Evolutionary conservation across 1,139 yeast genomes (phyloP), one percentile per base, ranked within the genome.

Genomic region (Sugiyamaella sp.): DNA sequence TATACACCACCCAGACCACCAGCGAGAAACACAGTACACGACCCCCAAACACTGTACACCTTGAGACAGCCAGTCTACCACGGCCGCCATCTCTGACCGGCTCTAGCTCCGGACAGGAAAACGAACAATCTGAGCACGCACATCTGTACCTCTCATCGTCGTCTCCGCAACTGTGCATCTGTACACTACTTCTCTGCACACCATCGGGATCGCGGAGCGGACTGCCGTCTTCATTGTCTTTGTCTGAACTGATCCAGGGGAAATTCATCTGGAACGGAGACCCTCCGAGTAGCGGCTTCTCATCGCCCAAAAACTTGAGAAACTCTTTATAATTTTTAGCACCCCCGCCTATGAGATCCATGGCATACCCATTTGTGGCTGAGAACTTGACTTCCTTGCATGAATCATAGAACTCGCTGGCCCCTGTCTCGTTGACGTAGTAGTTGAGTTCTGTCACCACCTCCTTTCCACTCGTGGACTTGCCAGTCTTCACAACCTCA

Each of bases 311-410:
- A 66, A 91, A 93, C 70, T 89, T 88, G 61, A 93, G 74, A 66
- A 93, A 93, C 51, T 82, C 82, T 42, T 74, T 66, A 66, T 81
- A 88, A 64, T 84, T 81, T 56, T 77, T 79, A 2, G 98, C 98
- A 0, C 98, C 98, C 8, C 99, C 99, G 4, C 99, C 99, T 49
- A 93, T 86, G 49, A 93, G 77, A 67, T 93, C 98, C 97, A 93
- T 90, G 6, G 97, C 98, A 64, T 80, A 88, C 1, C 98, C 97
- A 70, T 91, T 91, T 8, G 98, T 90, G 4, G 97, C 97, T 2
- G 93, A 84, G 68, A 93, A 91, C 71, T 91, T 90, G 67, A 93
- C 86, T 59, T 86, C 82, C 63, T 88, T 87, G 72, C 99, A 93
- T 1, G 96, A 88, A 56, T 90, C 86, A 67, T 75, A 93, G 65